phyloP scores from a whole-genome alignment of 129 eudicot genomes.

The Tanacetum coccineum region DNA sequence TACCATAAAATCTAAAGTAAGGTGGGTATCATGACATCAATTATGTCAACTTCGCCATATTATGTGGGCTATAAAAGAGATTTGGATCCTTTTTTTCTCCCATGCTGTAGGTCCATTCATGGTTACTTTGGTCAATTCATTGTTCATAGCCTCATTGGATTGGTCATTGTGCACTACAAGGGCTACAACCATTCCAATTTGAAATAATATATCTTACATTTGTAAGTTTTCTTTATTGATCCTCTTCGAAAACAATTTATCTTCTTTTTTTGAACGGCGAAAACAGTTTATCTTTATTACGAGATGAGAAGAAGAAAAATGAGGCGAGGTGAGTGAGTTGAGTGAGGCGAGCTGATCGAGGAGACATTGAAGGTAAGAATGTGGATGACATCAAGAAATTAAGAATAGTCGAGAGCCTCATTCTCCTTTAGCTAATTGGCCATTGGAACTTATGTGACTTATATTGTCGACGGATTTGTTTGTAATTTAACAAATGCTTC shows the following conservation, averaged over 20 bases:
- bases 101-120: constrained; percentile 18
- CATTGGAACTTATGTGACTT: too few relatives aligned
- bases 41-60: constrained; percentile 28
- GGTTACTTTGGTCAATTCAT: constrained; percentile 22
- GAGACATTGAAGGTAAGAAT: too few relatives aligned
- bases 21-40: constrained; percentile 25
- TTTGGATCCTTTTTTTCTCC: constrained; percentile 17
- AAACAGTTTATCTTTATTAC: not conserved
- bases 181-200: constrained; percentile 11
- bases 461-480: too few relatives aligned
- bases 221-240: not conserved
- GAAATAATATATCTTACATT: not conserved
- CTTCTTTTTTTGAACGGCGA: too few relatives aligned
- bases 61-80: constrained; percentile 32
- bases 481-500: too few relatives aligned
- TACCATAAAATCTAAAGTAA: constrained; percentile 22
- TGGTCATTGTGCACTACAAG: constrained; percentile 25
- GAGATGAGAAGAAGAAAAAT: too few relatives aligned
- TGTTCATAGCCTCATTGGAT: constrained; percentile 10
- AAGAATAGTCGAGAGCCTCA: too few relatives aligned
- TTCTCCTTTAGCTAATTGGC: too few relatives aligned
- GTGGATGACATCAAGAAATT: too few relatives aligned
- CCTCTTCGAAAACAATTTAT: not conserved
- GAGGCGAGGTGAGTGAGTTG: too few relatives aligned
- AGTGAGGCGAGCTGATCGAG: not conserved